phyloP scores from a whole-genome alignment of 345 rosid species.

The Eucalyptus lansdowneana region DNA sequence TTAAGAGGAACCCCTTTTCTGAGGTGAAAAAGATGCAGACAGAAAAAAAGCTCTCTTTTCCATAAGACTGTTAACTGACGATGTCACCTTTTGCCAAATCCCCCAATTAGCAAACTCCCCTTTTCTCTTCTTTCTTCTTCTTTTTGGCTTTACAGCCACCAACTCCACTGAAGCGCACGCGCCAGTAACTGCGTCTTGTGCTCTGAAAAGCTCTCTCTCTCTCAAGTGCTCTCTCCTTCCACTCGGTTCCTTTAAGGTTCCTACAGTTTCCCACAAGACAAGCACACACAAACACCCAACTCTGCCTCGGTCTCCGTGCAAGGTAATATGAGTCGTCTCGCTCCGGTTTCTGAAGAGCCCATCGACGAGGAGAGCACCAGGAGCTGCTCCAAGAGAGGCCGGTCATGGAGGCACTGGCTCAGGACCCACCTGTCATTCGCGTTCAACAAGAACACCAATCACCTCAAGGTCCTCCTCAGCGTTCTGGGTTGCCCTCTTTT shows the following conservation, averaged over 20 bases:
- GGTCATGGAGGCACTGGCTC: conserved; percentile 68
- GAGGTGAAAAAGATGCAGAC: not conserved
- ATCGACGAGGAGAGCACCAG: conserved; percentile 23
- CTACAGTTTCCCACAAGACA: not conserved
- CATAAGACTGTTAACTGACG: not conserved
- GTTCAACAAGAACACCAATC: conserved; percentile 20
- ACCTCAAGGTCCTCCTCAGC: conserved; percentile 57
- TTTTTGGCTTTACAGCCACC: not conserved
- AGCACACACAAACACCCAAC: not conserved
- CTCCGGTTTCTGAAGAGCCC: conserved; percentile 82
- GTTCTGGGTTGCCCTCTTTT: conserved; percentile 90
- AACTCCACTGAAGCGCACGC: conserved; percentile 9
- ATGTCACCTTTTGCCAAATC: not conserved
- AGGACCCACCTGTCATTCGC: conserved; percentile 43
- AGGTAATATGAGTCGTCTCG: conserved; percentile 44
- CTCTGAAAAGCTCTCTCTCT: not conserved
- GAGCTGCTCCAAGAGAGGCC: conserved; percentile 16
- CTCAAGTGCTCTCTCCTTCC: not conserved
- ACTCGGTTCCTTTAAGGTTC: not conserved
- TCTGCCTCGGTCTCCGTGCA: not conserved
- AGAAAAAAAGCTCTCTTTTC: not conserved
- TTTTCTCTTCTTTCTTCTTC: not conserved
- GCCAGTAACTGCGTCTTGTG: not conserved
- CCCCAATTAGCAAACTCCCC: not conserved
- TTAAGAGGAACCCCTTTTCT: not conserved